Evolutionary conservation across 176 grass and related monocot species (phyloP).

Genomic region (Melocanna baccifera): DNA sequence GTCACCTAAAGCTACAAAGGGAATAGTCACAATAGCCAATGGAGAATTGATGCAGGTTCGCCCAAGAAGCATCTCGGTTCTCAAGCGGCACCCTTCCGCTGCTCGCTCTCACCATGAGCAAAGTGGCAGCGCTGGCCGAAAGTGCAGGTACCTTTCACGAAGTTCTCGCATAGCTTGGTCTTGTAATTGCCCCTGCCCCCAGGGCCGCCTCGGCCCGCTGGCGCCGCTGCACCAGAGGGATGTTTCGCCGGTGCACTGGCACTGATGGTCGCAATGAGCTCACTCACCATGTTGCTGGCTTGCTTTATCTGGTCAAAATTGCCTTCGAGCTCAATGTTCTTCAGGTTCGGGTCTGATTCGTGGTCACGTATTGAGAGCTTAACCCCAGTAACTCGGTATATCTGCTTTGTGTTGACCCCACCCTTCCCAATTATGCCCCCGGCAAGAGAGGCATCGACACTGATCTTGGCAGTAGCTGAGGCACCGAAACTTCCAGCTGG

Average conservation of each 20-base stretch:
- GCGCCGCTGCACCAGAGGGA: neutral
- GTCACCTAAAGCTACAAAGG: conserved; percentile 17
- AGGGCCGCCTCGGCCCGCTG: neutral
- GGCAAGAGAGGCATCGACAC: conserved; percentile 76
- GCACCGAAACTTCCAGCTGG: conserved; percentile 68
- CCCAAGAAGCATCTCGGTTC: neutral
- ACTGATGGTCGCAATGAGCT: conserved; percentile 68
- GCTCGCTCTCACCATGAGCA: conserved; percentile 74
- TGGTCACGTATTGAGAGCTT: conserved; percentile 78
- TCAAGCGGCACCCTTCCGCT: conserved; percentile 55
- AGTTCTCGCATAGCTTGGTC: conserved; percentile 89
- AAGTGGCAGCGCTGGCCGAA: conserved; percentile 85
- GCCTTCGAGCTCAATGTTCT: conserved; percentile 92
- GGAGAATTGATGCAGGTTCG: neutral
- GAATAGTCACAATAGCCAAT: conserved; percentile 34
- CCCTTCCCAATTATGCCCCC: conserved; percentile 93
- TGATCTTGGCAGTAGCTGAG: conserved; percentile 87
- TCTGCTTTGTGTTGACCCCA: conserved; percentile 88
- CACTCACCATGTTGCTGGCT: conserved; percentile 74
- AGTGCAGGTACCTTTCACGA: conserved; percentile 67
- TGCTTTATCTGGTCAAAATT: conserved; percentile 93
- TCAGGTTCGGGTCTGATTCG: conserved; percentile 61
- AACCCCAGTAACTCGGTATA: conserved; percentile 68
- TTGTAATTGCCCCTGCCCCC: conserved; percentile 71
- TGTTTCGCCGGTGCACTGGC: conserved; percentile 31